These are phyloP conservation scores for Colletotrichum lindemuthianum DNA, from an alignment of 2,329 filamentous ascomycete species.

Conservation along the genomic window DNA sequence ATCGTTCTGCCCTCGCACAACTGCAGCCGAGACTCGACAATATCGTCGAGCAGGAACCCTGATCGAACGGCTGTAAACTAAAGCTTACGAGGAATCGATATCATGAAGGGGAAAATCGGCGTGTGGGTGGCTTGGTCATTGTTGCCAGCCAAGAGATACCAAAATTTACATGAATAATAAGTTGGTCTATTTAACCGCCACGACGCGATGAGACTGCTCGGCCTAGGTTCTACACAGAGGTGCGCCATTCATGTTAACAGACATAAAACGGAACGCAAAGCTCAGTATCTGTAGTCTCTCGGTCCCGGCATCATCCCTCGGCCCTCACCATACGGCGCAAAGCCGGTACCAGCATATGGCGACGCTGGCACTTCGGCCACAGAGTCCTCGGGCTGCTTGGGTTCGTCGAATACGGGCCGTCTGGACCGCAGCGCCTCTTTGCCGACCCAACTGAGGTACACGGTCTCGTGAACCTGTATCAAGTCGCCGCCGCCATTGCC, in stretches of 20 bases:
- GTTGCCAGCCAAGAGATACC: slow-evolving; percentile 22
- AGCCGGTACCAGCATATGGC: slow-evolving; percentile 31
- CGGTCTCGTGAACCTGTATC: slow-evolving; percentile 49
- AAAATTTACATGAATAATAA: slow-evolving; percentile 30
- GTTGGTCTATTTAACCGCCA: neutral
- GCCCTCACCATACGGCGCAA: slow-evolving; percentile 23
- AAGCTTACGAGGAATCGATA: no score
- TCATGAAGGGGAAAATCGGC: slow-evolving; percentile 6
- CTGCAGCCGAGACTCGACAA: slow-evolving; percentile 52
- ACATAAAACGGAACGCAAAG: neutral
- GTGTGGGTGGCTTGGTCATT: neutral
- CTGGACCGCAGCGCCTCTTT: slow-evolving; percentile 40
- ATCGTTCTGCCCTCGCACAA: slow-evolving; percentile 51
- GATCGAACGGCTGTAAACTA: slow-evolving; percentile 9
- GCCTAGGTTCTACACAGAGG: no score
- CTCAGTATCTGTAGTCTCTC: slow-evolving; percentile 10
- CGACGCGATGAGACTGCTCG: no score
- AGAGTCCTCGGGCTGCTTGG: slow-evolving; percentile 14
- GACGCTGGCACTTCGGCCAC: slow-evolving; percentile 15
- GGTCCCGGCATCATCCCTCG: neutral
- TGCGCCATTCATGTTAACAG: no score
- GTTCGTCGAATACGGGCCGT: slow-evolving; percentile 20
- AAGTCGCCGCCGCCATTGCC: slow-evolving; percentile 37
- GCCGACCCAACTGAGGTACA: slow-evolving; percentile 48
- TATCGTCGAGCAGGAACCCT: slow-evolving; percentile 53